Conservation (phyloP, 208 protist genomes). For the Trichomonas vaginalis region DNA sequence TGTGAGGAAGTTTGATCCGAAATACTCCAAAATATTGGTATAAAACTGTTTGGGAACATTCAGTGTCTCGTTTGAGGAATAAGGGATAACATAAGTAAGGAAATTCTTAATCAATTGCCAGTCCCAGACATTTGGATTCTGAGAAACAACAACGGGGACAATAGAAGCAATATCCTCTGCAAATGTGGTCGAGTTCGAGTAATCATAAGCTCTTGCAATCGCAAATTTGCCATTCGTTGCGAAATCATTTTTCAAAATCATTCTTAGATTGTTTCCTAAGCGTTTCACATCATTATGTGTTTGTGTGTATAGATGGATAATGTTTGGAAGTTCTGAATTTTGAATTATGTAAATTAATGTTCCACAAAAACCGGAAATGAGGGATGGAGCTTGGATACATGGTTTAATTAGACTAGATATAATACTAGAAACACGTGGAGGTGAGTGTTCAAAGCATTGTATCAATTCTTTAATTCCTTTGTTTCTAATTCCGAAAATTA, state of each 20-base stretch:
- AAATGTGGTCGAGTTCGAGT: not conserved
- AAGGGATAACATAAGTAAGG: not conserved
- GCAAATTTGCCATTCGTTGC: not conserved
- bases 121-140: not conserved
- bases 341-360: not conserved
- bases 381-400: not conserved
- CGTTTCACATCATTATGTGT: not conserved
- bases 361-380: not conserved
- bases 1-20: not conserved
- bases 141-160: not conserved
- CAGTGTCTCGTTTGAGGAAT: not conserved
- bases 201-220: not conserved
- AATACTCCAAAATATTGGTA: not conserved
- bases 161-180: not conserved
- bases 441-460: not conserved
- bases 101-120: not conserved
- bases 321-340: not conserved
- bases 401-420: not conserved
- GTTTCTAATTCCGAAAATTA: not conserved
- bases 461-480: not conserved
- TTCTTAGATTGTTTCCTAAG: not conserved
- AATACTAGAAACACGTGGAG: not conserved
- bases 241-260: not conserved
- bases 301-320: not conserved
- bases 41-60: not conserved